These are phyloP conservation scores for Teratosphaeria destructans DNA, from an alignment of 2,329 filamentous ascomycete genomes.

Conservation along the genomic window DNA sequence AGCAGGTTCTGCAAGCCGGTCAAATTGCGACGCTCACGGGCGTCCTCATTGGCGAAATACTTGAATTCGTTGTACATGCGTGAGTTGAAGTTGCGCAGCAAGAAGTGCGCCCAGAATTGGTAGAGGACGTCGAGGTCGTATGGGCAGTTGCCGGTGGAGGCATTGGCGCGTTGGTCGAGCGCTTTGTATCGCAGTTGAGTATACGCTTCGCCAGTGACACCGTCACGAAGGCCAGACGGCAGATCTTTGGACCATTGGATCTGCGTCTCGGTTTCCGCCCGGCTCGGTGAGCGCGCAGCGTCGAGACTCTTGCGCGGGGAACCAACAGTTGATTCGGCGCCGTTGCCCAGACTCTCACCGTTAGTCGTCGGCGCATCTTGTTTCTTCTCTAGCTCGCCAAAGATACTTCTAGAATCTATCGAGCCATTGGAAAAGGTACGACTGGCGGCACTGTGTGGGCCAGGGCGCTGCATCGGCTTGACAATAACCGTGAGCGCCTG, in stretches of 20 bases:
- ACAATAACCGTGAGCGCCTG: constrained; percentile 44
- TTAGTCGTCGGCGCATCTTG: constrained; percentile 28
- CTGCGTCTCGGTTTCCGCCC: constrained; percentile 11
- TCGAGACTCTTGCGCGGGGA: constrained; percentile 1
- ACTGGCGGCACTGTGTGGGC: constrained; percentile 28
- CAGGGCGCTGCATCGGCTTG: constrained; percentile 22
- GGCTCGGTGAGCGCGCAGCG: constrained; percentile 4
- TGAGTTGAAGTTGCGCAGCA: constrained; percentile 63
- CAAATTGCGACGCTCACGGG: constrained; percentile 38
- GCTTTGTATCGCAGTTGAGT: constrained; percentile 39
- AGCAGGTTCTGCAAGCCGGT: constrained; percentile 53
- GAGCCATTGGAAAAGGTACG: constrained; percentile 47
- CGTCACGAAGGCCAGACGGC: constrained; percentile 33
- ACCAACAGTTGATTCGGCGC: constrained; percentile 7
- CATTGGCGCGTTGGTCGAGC: constrained; percentile 38
- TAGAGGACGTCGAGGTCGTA: constrained; percentile 58
- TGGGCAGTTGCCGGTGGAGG: constrained; percentile 36
- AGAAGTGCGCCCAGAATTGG: constrained; percentile 64
- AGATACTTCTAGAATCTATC: constrained; percentile 43
- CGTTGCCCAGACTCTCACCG: constrained; percentile 23
- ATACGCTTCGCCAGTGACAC: constrained; percentile 38
- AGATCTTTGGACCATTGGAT: constrained; percentile 44
- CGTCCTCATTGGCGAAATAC: constrained; percentile 55
- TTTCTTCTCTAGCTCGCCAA: constrained; percentile 35
- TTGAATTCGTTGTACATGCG: constrained; percentile 69